phyloP scores from a whole-genome alignment of 169 alveolate species.

The Amoebophrya sp. region DNA sequence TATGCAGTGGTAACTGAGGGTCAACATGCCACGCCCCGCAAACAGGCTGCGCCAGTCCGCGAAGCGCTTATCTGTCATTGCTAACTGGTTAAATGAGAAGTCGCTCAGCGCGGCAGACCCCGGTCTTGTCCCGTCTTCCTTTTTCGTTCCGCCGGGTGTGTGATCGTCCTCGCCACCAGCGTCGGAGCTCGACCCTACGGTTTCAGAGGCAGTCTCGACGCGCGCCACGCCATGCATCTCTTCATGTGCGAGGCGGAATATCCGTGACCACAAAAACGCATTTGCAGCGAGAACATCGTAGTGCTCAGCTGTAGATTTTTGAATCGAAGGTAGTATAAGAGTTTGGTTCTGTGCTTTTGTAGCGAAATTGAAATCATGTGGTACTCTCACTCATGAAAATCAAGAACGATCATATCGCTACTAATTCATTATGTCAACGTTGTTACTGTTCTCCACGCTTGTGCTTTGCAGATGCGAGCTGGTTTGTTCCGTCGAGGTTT shows the following conservation, averaged over 20 bases:
- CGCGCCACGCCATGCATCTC: neutral
- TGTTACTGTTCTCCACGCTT: too few relatives aligned
- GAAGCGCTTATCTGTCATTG: neutral
- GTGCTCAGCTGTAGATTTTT: neutral
- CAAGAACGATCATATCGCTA: too few relatives aligned
- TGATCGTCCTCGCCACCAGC: neutral
- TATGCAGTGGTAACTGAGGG: neutral
- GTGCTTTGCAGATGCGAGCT: neutral
- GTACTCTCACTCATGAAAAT: too few relatives aligned
- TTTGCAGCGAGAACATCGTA: neutral
- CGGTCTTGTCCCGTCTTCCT: neutral
- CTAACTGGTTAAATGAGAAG: neutral
- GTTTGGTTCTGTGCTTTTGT: too few relatives aligned
- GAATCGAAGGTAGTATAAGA: too few relatives aligned
- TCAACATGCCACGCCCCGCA: neutral
- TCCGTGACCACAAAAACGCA: neutral
- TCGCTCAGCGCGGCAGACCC: neutral
- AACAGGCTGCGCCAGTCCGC: neutral
- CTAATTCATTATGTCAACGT: too few relatives aligned
- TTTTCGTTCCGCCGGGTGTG: neutral
- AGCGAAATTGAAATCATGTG: too few relatives aligned
- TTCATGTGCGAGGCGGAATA: neutral
- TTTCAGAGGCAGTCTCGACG: too few relatives aligned
- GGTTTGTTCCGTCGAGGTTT: neutral
- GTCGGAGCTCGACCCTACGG: too few relatives aligned